Evolutionary conservation across 2,329 filamentous ascomycete genomes (phyloP), one percentile per base, ranked within the genome.

Genomic region (Xylariales sp.): DNA sequence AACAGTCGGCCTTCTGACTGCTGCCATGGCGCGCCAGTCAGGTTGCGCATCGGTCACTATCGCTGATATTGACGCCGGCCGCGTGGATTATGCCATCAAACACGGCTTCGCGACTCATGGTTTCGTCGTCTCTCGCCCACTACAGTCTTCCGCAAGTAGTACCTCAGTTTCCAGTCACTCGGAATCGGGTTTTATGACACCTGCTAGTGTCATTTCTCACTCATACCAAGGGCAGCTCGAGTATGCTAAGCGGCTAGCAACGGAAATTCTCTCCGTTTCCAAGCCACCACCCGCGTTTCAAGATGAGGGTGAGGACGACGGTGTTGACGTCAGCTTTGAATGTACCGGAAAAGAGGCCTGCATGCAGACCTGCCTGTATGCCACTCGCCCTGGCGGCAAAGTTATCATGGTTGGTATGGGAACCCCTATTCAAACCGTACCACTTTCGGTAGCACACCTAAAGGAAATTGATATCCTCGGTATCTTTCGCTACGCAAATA

Each of bases 321-420:
- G 91, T 54, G 86, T 93, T 2, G 90, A 93, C 74, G 80, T 90
- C 5, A 87, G 90, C 0, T 93, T 93, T 71, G 91, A 94, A 79
- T 93, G 91, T 76, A 93, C 91, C 0, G 91, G 91, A 34, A 92
- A 93, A 68, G 90, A 92, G 69, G 84, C 87, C 0, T 93, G 91
- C 77, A 89, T 93, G 80, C 91, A 93, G 76, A 90, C 90, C 1
- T 86, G 88, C n/a, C 87, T 94, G 23, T 93, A 91, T 72, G 90
- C 90, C 3, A 90, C 91, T 9, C 85, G 85, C 65, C 85, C 91
- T 0, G 92, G 91, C 32, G 91, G 91, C 18, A 90, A 90, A 74
- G 84, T 93, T 57, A 85, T 94, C 76, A 89, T 94, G 80, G 90
- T 94, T 14, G 92, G 91, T 55, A 94, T 94, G 91, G 92, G 92